These are phyloP conservation scores for Eragrostis curvula DNA, from an alignment of 176 grass and related monocot species.

Conservation along the genomic window DNA sequence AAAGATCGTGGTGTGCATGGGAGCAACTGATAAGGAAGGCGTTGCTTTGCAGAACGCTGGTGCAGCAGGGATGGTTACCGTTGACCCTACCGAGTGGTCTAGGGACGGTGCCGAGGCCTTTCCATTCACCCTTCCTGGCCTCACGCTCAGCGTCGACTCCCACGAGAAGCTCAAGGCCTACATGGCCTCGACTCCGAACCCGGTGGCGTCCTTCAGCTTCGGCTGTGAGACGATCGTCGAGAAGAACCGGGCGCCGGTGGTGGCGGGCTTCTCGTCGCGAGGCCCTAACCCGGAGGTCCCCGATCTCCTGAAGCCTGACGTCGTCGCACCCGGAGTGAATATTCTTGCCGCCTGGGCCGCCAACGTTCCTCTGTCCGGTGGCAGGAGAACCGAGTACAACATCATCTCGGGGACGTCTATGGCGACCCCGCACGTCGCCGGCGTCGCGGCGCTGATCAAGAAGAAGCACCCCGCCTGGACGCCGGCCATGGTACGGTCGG, in stretches of 20 bases:
- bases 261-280: constrained; percentile 4
- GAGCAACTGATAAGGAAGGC: too few relatives aligned
- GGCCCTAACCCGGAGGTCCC: not conserved
- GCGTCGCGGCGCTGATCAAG: constrained; percentile 48
- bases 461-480: constrained; percentile 9
- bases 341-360: constrained; percentile 25
- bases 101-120: not conserved
- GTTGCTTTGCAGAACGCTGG: not conserved
- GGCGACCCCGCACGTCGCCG: constrained; percentile 52
- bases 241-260: not conserved
- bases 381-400: too few relatives aligned
- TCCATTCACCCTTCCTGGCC: too few relatives aligned
- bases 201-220: constrained; percentile 10
- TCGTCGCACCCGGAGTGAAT: constrained; percentile 1
- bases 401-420: constrained; percentile 48
- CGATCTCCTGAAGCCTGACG: constrained; percentile 20
- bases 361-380: not conserved
- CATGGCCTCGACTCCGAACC: not conserved
- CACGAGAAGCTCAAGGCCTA: not conserved
- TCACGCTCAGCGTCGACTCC: too few relatives aligned
- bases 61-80: not conserved
- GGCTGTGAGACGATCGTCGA: not conserved
- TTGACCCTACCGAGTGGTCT: not conserved
- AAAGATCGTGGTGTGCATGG: not conserved
- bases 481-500: not conserved